Evolutionary conservation across 768 basidiomycete species (phyloP), one percentile per base, ranked within the genome.

Genomic region (Cyathus striatus): DNA sequence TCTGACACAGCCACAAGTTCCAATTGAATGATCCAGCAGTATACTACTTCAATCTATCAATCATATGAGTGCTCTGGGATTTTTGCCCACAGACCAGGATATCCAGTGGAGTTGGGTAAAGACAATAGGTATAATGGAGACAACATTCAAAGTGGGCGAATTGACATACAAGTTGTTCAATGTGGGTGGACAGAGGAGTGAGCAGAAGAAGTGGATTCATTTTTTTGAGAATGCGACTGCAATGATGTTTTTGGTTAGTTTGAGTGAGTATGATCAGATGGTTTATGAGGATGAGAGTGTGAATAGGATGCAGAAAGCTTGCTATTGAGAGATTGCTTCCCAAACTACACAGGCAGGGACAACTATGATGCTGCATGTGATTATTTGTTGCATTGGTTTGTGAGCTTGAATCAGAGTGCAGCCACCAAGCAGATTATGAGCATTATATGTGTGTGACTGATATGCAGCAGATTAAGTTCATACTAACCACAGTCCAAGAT

Each of bases 261-360:
- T 98, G 64, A 88, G 85, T 70, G 93, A 99, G 73, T 99, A 96
- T 64, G 86, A 95, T 61, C 92, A 97, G 71, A 93, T 92, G 84
- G 68, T 98, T 57, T 95, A 96, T 64, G 94, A 98, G 65, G 93
- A 97, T 62, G 90, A 94, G 72, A 87, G 81, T 51, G 88, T 90
- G 65, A n/a, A n/a, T n/a, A n/a, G n/a, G n/a, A n/a, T n/a, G n/a
- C n/a, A n/a, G n/a, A n/a, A n/a, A n/a, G n/a, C 30, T 93, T 90
- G 33, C 90, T 90, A 5, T 72, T 96, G 32, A 79, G 65, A 4
- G 72, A 90, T 60, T 96, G 90, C 69, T 95, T 97, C 83, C 90
- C 92, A 6, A 93, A 96, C 56, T 96, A 83, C 69, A 65, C 57
- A 2, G 92, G 92, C 34, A 93, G 90, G 9, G 73, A 81, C 49